Base-by-base conservation (phyloP, 2,329 filamentous ascomycete species). In the Trichoderma sp. region DNA sequence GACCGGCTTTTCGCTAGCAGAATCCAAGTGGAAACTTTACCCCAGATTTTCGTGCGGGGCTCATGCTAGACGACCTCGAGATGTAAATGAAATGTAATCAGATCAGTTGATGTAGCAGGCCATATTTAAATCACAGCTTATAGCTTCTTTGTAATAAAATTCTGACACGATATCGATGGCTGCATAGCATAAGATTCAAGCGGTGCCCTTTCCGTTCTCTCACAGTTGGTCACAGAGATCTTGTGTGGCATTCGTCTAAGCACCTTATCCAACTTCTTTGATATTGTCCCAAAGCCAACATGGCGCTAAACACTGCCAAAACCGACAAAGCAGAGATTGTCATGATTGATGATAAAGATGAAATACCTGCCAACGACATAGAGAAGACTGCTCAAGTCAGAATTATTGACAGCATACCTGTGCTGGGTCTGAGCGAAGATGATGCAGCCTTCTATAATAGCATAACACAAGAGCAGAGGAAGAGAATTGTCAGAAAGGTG, bases 21-120 rank as follows among this genome's bases (percentile, higher is more conserved):
- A 30, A 30, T 30, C 32, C 54, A 18, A 43, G 61, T 65, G 51
- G 61, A 65, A 65, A 65, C 61, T 65, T 49, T 65, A 65, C 60
- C 46, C 60, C 60, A 54, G 60, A 64, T 54, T 10, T 28, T 21
- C 11, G 32, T 34, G 51, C 51, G 60, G 51, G 60, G 60, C 60
- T 30, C 30, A 55, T 55, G 30, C 16, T 30, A 32, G 43, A 21
- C 60, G 43, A 43, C 37, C 11, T 5, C 24, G 34, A 34, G 49
- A 32, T 43, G 24, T 11, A 18, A 24, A 21, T 39, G 32, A 55
- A 26, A n/a, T 21, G 34, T 26, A 30, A 14, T 43, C 18, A 16
- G 14, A 18, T 49, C 21, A 10, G 32, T 64, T 13, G 14, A 21
- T 28, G 8, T 1, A 2, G 4, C 24, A 14, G 14, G 32, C 1